A percentile compares a stretch with the other conserved stretches of the same genome.
These are phyloP conservation scores for Candolleomyces eurysporus DNA, from an alignment of 768 basidiomycete species.

Conservation along the genomic window DNA sequence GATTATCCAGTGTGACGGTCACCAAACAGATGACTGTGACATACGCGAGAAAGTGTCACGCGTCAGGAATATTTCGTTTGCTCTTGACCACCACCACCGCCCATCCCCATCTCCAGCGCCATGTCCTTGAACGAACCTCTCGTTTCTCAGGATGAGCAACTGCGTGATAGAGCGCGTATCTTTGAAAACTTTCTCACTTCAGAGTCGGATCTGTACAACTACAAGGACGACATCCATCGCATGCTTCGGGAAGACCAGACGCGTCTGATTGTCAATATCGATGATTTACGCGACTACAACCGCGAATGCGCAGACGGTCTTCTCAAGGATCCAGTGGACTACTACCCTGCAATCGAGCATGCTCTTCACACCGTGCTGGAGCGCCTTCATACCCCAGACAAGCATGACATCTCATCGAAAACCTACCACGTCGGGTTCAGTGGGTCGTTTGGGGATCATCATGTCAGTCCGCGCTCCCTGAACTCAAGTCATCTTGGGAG, in stretches of 20 bases:
- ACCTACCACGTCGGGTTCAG: slow-evolving; percentile 87
- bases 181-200: slow-evolving; percentile 84
- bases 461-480: slow-evolving; percentile 92
- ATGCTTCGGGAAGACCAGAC: slow-evolving; percentile 83
- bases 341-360: slow-evolving; percentile 84
- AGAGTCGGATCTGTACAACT: slow-evolving; percentile 68
- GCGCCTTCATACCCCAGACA: slow-evolving; percentile 71
- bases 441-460: slow-evolving; percentile 97
- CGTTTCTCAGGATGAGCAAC: slow-evolving; percentile 63
- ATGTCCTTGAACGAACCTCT: slow-evolving; percentile 57
- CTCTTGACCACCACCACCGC: slow-evolving; percentile 8
- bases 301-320: slow-evolving; percentile 86
- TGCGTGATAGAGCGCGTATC: slow-evolving; percentile 71
- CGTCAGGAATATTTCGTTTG: slow-evolving; percentile 1
- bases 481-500: slow-evolving; percentile 86
- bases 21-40: slow-evolving; percentile 6
- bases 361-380: slow-evolving; percentile 75
- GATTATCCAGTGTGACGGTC: too few relatives aligned
- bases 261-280: slow-evolving; percentile 92
- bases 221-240: slow-evolving; percentile 78
- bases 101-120: slow-evolving; percentile 14
- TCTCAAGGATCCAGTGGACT: slow-evolving; percentile 84
- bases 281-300: slow-evolving; percentile 92
- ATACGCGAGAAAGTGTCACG: slow-evolving; percentile 1
- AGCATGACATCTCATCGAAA: slow-evolving; percentile 79